Evolutionary conservation across 345 rosid species (phyloP).

Genomic region (Eutrema heterophyllum): DNA sequence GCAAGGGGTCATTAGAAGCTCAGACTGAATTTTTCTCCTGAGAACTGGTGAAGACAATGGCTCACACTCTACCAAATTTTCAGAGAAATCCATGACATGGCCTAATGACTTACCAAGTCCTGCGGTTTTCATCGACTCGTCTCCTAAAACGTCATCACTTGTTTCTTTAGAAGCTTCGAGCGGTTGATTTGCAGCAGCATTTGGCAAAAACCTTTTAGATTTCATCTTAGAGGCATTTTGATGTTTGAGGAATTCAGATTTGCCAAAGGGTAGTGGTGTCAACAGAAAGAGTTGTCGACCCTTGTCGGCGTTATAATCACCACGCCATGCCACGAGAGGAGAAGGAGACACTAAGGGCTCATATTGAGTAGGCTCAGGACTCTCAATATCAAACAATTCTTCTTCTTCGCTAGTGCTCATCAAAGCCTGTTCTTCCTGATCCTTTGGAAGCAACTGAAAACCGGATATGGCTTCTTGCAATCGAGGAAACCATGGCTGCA

Average conservation of each 20-base stretch:
- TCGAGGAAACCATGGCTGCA: conserved; percentile 88
- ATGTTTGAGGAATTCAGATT: conserved; percentile 45
- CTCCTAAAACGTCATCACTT: conserved; percentile 37
- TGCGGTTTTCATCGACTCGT: conserved; percentile 14
- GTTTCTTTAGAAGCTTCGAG: conserved; percentile 33
- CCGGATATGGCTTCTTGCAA: conserved; percentile 40
- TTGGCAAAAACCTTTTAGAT: conserved; percentile 33
- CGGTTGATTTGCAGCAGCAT: conserved; percentile 34
- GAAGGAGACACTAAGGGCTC: conserved; percentile 80
- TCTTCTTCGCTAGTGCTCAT: conserved; percentile 21
- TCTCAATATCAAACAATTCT: conserved; percentile 40
- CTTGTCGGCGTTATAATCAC: conserved; percentile 50
- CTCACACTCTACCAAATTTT: conserved; percentile 21
- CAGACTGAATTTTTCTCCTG: conserved; percentile 34
- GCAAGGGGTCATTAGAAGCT: conserved; percentile 65
- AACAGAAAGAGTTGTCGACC: conserved; percentile 73
- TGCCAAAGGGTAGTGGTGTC: conserved; percentile 73
- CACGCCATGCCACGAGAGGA: conserved; percentile 88
- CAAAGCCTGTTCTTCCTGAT: conserved; percentile 26
- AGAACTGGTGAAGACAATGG: conserved; percentile 40
- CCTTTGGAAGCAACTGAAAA: conserved; percentile 11
- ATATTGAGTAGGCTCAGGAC: conserved; percentile 51
- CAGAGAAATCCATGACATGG: conserved; percentile 16
- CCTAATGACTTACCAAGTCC: conserved; percentile 36
- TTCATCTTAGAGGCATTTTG: conserved; percentile 35